Base-by-base conservation (phyloP, 371 early-diverging fungal species). In the Mortierella sp. region DNA sequence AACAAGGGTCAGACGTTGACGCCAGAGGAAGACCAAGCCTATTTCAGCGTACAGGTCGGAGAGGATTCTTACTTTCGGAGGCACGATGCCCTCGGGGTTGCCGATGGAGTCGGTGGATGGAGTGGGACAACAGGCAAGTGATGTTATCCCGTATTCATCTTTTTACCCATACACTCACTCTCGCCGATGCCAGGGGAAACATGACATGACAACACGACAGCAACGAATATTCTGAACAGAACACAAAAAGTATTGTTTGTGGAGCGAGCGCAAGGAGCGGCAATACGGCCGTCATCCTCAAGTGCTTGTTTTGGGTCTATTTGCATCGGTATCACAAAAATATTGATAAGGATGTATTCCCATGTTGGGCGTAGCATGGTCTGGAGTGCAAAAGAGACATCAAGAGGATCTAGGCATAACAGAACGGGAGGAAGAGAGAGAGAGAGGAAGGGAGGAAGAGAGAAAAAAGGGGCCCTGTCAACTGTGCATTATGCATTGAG, bases 31-130 rank as follows among this genome's bases (percentile, higher is more conserved):
- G 94, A 94, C 66, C 93, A 90, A 76, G 89, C 94, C 24, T 95
- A 93, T 79, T 92, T 93, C 47, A 92, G 91, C 73, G 86, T 91
- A 48, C 90, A 95, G 85, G 91, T 95, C 79, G 96, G 96, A 31
- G 95, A 96, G 86, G 96, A 96, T 80, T 93, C 95, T 5, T 95
- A 91, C 72, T 95, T 96, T 77, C 77, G 87, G 73, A 88, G 96
- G 52, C 77, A 89, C 26, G 95, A 95, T 80, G 93, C 96, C 5
- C 85, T 96, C 16, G 96, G 96, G 24, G 93, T 96, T 13, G 95
- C 94, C 11, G 96, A 96, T 77, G 96, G 96, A 13, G 94, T 96
- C 44, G 95, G 96, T 66, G 95, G 95, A 37, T 95, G 95, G 95
- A 86, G 88, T 14, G 87, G 89, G 4, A 82, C 83, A 45, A 74